Evolutionary conservation across 108 stramenopile genomes (phyloP).

Genomic region (Fragilariopsis cylindrus): DNA sequence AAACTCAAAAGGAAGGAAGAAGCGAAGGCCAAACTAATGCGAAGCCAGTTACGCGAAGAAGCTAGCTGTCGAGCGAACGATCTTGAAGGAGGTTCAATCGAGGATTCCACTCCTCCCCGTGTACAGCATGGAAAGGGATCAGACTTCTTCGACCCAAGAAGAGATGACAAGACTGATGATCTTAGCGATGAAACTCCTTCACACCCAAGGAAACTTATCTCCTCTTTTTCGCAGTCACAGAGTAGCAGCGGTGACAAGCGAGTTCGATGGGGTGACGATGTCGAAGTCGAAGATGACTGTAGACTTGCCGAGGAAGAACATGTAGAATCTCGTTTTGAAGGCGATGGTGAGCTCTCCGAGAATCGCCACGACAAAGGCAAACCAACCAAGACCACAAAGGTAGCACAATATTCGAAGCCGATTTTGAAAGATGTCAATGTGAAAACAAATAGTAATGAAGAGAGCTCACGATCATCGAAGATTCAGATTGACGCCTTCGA

Average conservation of each 20-base stretch:
- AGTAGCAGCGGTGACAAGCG: slow-evolving; percentile 28
- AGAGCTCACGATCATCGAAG: background rate
- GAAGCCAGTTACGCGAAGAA: slow-evolving; percentile 10
- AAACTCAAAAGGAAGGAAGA: slow-evolving; percentile 28
- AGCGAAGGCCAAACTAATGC: slow-evolving; percentile 5
- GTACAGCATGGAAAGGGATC: slow-evolving; percentile 16
- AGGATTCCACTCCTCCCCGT: background rate
- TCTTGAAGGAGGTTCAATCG: background rate
- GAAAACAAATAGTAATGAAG: background rate
- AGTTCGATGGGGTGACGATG: slow-evolving; percentile 28
- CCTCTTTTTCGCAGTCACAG: slow-evolving; percentile 14
- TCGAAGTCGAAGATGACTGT: background rate
- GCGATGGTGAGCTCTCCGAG: background rate
- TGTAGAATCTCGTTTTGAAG: background rate
- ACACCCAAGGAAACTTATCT: slow-evolving; percentile 21
- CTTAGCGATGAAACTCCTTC: slow-evolving; percentile 17
- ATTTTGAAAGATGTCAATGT: background rate
- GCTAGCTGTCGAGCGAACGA: background rate
- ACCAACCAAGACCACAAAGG: background rate
- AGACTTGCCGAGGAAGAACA: background rate
- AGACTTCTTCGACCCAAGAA: slow-evolving; percentile 25
- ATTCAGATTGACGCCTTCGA: background rate
- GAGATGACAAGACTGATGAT: background rate
- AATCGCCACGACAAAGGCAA: background rate
- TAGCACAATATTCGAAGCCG: background rate